Percentiles rank a stretch among this genome's conserved stretches.
Evolutionary conservation across 495 filamentous ascomycete species (phyloP).

Genomic region (Symbiotaphrina buchneri): DNA sequence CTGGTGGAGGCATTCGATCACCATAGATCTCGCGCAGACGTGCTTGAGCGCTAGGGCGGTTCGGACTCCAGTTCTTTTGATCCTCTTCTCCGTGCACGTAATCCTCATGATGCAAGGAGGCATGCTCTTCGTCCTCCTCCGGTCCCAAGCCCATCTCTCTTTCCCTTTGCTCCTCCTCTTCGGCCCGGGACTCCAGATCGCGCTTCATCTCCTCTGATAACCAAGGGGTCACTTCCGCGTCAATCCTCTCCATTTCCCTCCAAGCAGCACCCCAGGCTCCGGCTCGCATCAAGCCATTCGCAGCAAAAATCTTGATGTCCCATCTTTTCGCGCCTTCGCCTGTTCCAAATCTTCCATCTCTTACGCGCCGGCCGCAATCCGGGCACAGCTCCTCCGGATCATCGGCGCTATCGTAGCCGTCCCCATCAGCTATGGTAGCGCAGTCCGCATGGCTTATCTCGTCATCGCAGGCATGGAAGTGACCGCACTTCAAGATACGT

Average conservation of each 20-base stretch:
- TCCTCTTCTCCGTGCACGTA: not conserved
- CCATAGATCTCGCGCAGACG: not conserved
- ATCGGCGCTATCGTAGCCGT: slow-evolving; percentile 8
- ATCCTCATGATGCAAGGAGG: not conserved
- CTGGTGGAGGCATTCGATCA: not conserved
- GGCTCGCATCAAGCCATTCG: slow-evolving; percentile 79
- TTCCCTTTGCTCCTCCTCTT: slow-evolving; percentile 10
- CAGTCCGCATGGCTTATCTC: not conserved
- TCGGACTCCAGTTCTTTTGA: not conserved
- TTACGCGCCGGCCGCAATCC: slow-evolving; percentile 11
- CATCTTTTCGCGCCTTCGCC: slow-evolving; percentile 33
- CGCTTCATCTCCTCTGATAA: slow-evolving; percentile 26
- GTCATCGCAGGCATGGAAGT: slow-evolving; percentile 22
- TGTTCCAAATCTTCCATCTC: slow-evolving; percentile 9
- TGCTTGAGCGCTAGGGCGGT: not conserved
- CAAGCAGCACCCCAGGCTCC: slow-evolving; percentile 87
- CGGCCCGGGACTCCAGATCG: slow-evolving; percentile 17
- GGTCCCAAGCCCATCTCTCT: not conserved
- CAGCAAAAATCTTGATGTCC: slow-evolving; percentile 75
- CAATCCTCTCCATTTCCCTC: slow-evolving; percentile 93
- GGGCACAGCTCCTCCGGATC: slow-evolving; percentile 23
- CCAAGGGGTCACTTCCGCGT: slow-evolving; percentile 71
- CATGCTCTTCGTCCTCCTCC: not conserved
- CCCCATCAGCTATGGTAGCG: slow-evolving; percentile 4
- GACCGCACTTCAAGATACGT: slow-evolving; percentile 56